A percentile compares a stretch with the other conserved stretches of the same genome.
Evolutionary conservation across 1,284 basidiomycete genomes (phyloP).

Genomic region (Polyporus tsugae): DNA sequence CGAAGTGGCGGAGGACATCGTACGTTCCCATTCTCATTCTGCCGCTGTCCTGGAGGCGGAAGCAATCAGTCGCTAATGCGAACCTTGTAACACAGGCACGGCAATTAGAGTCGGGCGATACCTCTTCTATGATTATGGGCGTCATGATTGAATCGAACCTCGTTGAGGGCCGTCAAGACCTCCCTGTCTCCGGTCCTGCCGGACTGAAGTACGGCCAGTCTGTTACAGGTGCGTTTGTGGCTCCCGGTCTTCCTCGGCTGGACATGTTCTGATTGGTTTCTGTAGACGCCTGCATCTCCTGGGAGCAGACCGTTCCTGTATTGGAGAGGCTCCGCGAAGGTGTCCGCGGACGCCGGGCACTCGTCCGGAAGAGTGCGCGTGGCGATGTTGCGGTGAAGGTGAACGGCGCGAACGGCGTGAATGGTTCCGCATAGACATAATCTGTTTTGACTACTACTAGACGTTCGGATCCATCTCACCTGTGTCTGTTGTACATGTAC

Average conservation of each 20-base stretch:
- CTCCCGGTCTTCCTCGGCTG: background rate
- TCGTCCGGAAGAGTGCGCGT: slow-evolving; percentile 49
- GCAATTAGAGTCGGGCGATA: slow-evolving; percentile 78
- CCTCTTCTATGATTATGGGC: slow-evolving; percentile 85
- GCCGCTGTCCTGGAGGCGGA: background rate
- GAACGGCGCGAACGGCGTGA: slow-evolving; percentile 27
- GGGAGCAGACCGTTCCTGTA: slow-evolving; percentile 85
- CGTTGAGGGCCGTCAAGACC: slow-evolving; percentile 88
- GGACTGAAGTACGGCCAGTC: slow-evolving; percentile 90
- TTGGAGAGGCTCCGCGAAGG: slow-evolving; percentile 85
- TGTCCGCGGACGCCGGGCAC: slow-evolving; percentile 75
- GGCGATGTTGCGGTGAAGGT: slow-evolving; percentile 25
- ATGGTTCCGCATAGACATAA: slow-evolving; percentile 10
- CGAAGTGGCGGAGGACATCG: slow-evolving; percentile 87
- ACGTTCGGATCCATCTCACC: background rate
- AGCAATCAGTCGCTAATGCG: background rate
- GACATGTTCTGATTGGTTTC: slow-evolving; percentile 11
- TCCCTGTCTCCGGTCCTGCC: slow-evolving; percentile 79
- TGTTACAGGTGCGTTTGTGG: slow-evolving; percentile 59
- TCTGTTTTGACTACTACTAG: slow-evolving; percentile 5
- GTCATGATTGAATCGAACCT: slow-evolving; percentile 99
- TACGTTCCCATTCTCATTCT: slow-evolving; percentile 47
- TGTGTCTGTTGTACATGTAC: background rate
- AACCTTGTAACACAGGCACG: slow-evolving; percentile 55
- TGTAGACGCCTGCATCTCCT: slow-evolving; percentile 86